phyloP scores from a whole-genome alignment of 352 stramenopile species.

The Elongisporangium prolatum region DNA sequence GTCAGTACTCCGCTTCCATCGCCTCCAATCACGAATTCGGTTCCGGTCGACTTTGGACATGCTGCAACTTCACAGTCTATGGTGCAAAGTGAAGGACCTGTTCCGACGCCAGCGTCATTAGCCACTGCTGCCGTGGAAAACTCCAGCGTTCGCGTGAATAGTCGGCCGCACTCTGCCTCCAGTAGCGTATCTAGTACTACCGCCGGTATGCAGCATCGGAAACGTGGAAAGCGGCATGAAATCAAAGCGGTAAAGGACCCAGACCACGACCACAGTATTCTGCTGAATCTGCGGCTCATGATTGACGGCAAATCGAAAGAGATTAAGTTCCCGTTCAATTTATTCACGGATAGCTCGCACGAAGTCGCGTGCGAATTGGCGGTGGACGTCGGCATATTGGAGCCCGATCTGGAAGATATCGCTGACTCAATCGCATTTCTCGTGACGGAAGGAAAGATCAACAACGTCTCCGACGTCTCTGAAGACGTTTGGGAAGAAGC shows the following conservation, averaged over 20 bases:
- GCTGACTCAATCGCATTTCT: constrained; percentile 91
- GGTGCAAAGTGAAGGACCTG: not conserved
- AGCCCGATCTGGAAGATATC: constrained; percentile 92
- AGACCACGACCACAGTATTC: constrained; percentile 76
- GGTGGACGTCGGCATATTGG: constrained; percentile 90
- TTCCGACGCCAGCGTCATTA: not conserved
- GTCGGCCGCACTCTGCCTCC: constrained; percentile 25
- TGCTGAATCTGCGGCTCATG: constrained; percentile 88
- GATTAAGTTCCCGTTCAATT: constrained; percentile 95
- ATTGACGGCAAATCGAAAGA: constrained; percentile 93
- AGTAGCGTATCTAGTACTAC: constrained; percentile 4
- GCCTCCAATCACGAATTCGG: not conserved
- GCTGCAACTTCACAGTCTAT: not conserved
- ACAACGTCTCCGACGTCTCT: constrained; percentile 70
- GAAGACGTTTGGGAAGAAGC: constrained; percentile 87
- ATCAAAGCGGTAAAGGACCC: constrained; percentile 80
- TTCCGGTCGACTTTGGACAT: not conserved
- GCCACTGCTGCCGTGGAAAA: not conserved
- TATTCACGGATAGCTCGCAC: constrained; percentile 92
- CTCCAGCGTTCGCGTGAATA: constrained; percentile 2
- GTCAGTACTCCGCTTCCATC: not conserved
- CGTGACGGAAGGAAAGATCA: constrained; percentile 82
- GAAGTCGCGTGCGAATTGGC: constrained; percentile 95
- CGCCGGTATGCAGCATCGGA: constrained; percentile 15
- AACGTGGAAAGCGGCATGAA: constrained; percentile 71